phyloP scores from a whole-genome alignment of 768 basidiomycete species.

The Russula virescens region DNA sequence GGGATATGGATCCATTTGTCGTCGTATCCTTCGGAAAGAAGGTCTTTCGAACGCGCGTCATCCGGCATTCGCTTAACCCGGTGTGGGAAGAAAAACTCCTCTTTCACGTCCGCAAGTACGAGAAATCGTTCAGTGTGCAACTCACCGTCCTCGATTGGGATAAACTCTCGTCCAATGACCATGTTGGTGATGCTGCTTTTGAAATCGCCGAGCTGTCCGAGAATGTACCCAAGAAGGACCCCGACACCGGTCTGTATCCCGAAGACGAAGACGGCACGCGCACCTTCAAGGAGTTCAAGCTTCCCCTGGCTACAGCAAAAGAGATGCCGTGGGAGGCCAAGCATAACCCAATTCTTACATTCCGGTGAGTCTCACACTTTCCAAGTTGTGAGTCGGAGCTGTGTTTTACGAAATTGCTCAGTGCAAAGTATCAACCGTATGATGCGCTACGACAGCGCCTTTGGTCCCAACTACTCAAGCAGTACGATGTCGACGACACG shows the following conservation, averaged over 20 bases:
- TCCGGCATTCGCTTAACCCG: slow-evolving; percentile 81
- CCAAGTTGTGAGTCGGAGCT: background rate
- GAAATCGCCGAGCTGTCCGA: slow-evolving; percentile 59
- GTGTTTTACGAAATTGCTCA: slow-evolving; percentile 28
- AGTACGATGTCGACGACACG: slow-evolving; percentile 88
- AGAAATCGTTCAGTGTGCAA: slow-evolving; percentile 70
- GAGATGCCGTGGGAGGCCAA: slow-evolving; percentile 67
- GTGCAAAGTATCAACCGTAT: slow-evolving; percentile 95
- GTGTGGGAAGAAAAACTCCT: slow-evolving; percentile 93
- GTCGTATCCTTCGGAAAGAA: slow-evolving; percentile 97
- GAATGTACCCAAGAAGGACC: slow-evolving; percentile 45
- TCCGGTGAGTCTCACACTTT: slow-evolving; percentile 45
- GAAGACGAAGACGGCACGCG: slow-evolving; percentile 47
- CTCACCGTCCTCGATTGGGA: slow-evolving; percentile 95
- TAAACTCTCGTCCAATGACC: slow-evolving; percentile 83
- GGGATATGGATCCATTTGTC: slow-evolving; percentile 97
- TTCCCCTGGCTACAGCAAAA: slow-evolving; percentile 57
- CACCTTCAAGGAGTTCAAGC: slow-evolving; percentile 67
- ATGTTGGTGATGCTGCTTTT: slow-evolving; percentile 74
- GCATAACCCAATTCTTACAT: slow-evolving; percentile 59
- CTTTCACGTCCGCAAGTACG: slow-evolving; percentile 90
- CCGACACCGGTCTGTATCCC: slow-evolving; percentile 47
- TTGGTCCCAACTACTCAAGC: slow-evolving; percentile 83
- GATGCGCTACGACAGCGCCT: slow-evolving; percentile 84
- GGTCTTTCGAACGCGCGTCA: slow-evolving; percentile 87